phyloP scores from a whole-genome alignment of 2,329 filamentous ascomycete species.

The Apiospora sp. region DNA sequence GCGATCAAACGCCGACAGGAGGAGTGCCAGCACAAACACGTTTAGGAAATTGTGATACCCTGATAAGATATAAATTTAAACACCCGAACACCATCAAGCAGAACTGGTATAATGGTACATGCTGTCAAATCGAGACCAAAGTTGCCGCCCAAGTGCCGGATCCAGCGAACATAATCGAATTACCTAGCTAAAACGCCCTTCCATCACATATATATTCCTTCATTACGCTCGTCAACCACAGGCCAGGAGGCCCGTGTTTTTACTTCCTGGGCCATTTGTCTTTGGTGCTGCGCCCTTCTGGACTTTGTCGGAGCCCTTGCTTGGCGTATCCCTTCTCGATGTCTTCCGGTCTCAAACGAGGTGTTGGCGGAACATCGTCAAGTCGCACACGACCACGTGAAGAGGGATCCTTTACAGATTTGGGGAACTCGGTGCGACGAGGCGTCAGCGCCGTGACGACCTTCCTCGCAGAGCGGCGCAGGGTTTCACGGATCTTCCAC shows the following conservation, averaged over 20 bases:
- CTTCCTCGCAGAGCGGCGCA: slow-evolving; percentile 72
- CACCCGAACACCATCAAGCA: background rate
- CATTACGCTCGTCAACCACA: background rate
- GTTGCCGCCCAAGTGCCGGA: background rate
- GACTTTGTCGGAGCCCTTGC: slow-evolving; percentile 29
- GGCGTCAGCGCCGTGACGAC: slow-evolving; percentile 70
- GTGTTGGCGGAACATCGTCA: slow-evolving; percentile 68
- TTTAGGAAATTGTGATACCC: slow-evolving; percentile 66
- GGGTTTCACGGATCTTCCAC: slow-evolving; percentile 78
- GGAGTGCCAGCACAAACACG: slow-evolving; percentile 79
- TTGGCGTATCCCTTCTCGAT: slow-evolving; percentile 63
- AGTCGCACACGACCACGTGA: slow-evolving; percentile 54
- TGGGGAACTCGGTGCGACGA: slow-evolving; percentile 66
- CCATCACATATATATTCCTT: background rate
- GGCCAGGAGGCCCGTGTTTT: background rate
- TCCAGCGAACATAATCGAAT: background rate
- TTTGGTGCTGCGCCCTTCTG: slow-evolving; percentile 12
- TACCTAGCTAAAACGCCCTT: background rate
- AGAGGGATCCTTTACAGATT: slow-evolving; percentile 58
- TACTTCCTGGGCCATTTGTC: slow-evolving; percentile 40
- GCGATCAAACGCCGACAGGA: slow-evolving; percentile 62
- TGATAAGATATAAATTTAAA: slow-evolving; percentile 47
- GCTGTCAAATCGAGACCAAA: background rate
- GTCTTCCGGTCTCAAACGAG: slow-evolving; percentile 61
- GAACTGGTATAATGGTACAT: background rate